Evolutionary conservation across 2,329 filamentous ascomycete genomes (phyloP).

Genomic region (Calonectria hawksworthii): DNA sequence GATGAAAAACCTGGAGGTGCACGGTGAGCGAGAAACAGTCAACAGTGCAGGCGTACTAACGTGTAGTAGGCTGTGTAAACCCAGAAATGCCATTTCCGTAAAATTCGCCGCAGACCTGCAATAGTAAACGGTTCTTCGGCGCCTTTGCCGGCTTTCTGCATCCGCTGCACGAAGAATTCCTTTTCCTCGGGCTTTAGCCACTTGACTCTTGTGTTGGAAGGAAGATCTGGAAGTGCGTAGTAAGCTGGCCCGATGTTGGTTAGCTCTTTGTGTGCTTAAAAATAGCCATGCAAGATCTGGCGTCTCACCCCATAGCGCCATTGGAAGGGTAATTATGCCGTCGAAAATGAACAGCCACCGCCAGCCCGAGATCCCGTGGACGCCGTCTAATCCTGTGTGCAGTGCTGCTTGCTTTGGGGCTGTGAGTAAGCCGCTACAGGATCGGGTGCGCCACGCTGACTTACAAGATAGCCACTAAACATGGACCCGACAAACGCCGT

Average conservation of each 20-base stretch:
- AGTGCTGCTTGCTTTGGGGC: neutral
- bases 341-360: constrained; percentile 10
- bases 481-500: constrained; percentile 4
- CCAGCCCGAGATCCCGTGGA: constrained; percentile 3
- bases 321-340: neutral
- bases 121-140: neutral
- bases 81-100: neutral
- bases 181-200: neutral
- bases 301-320: neutral
- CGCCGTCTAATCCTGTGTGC: constrained; percentile 1
- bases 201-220: constrained; percentile 5
- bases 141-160: neutral
- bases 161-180: neutral
- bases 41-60: neutral
- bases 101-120: neutral
- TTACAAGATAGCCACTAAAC: constrained; percentile 7
- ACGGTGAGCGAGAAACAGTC: neutral
- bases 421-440: constrained; percentile 3
- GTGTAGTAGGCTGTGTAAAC: constrained; percentile 1
- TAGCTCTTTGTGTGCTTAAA: neutral
- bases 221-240: neutral
- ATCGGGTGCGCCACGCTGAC: neutral
- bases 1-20: neutral
- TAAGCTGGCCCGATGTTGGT: neutral
- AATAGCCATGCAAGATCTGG: neutral